Evolutionary conservation across 768 basidiomycete genomes (phyloP).

Genomic region (Chalciporus chontae): DNA sequence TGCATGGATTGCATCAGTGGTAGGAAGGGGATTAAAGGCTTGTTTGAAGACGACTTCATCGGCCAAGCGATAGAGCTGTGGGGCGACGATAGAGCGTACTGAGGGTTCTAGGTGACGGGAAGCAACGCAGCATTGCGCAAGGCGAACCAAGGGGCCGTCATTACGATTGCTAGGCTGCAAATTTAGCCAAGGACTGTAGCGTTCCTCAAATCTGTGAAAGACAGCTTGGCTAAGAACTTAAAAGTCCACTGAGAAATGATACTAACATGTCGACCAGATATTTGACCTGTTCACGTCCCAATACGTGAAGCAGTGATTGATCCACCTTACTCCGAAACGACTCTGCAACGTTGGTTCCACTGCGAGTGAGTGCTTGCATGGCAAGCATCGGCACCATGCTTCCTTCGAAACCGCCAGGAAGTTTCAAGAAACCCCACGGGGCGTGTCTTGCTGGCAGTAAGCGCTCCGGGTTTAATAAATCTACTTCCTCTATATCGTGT

Average conservation of each 20-base stretch:
- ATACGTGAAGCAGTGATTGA: slow-evolving; percentile 30
- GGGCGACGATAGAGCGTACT: slow-evolving; percentile 34
- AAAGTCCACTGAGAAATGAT: not conserved
- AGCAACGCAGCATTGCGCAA: slow-evolving; percentile 45
- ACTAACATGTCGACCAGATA: slow-evolving; percentile 40
- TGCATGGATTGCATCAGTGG: slow-evolving; percentile 40
- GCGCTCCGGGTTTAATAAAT: slow-evolving; percentile 32
- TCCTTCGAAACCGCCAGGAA: slow-evolving; percentile 41
- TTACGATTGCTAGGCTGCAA: slow-evolving; percentile 32
- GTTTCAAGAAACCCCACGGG: slow-evolving; percentile 39
- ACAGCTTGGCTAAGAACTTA: not conserved
- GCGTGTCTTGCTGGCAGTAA: slow-evolving; percentile 33
- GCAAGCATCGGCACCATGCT: slow-evolving; percentile 44
- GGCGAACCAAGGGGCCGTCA: slow-evolving; percentile 35
- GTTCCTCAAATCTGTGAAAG: slow-evolving; percentile 37
- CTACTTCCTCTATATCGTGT: slow-evolving; percentile 25
- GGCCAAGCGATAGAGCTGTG: slow-evolving; percentile 39
- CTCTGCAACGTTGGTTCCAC: slow-evolving; percentile 21
- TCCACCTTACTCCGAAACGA: slow-evolving; percentile 21
- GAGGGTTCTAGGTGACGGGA: slow-evolving; percentile 40
- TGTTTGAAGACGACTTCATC: slow-evolving; percentile 38
- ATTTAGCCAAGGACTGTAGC: slow-evolving; percentile 43
- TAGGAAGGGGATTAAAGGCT: slow-evolving; percentile 40
- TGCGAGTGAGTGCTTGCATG: slow-evolving; percentile 39
- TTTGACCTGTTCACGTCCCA: slow-evolving; percentile 33